Base-by-base conservation (phyloP, 106 monocot species). In the Dioscorea dumetorum region DNA sequence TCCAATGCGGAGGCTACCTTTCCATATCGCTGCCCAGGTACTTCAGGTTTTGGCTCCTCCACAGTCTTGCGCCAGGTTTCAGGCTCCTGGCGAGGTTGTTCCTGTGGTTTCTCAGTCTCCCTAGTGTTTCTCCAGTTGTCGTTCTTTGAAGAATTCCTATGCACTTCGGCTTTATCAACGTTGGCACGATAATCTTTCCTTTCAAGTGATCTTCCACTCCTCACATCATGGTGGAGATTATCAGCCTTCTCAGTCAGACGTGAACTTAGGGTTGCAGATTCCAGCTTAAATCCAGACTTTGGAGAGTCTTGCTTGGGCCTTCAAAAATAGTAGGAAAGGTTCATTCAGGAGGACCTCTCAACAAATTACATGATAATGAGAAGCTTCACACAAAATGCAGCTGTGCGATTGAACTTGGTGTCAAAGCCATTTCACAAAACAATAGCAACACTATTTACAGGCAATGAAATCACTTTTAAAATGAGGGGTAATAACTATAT, bases 41-140 rank as follows among this genome's bases (percentile, higher is more conserved):
- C 32, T 17, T 86, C 85, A 10, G 80, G 70, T 57, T 79, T 88
- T 48, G 85, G 83, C 59, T 71, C 77, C 58, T 87, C 80, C 1
- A 70, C 48, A 22, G 85, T 88, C 64, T 91, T 91, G 71, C 86
- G 83, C 95, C 95, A 95, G 66, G 79, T 91, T 16, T 86, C 85
- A 23, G 83, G 77, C 63, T 91, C 95, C 15, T 50, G 71, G 0
- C 71, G 80, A 6, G 72, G 71, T 22, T 58, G 80, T 65, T 74
- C 81, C 12, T 8, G 50, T 33, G 70, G 71, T 64, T 82, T 87
- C 75, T 87, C 82, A 16, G 12, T 64, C 51, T 81, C 87, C 73
- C 51, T 77, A n/a, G 63, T 33, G 48, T 62, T 74, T 60, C 72
- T 90, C 78, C 78, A 15, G 63, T 76, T 81, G 16, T 88, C 83